A percentile compares a stretch with the other conserved stretches of the same genome.
phyloP scores from a whole-genome alignment of 495 filamentous ascomycete genomes.

The Clohesyomyces aquaticus region DNA sequence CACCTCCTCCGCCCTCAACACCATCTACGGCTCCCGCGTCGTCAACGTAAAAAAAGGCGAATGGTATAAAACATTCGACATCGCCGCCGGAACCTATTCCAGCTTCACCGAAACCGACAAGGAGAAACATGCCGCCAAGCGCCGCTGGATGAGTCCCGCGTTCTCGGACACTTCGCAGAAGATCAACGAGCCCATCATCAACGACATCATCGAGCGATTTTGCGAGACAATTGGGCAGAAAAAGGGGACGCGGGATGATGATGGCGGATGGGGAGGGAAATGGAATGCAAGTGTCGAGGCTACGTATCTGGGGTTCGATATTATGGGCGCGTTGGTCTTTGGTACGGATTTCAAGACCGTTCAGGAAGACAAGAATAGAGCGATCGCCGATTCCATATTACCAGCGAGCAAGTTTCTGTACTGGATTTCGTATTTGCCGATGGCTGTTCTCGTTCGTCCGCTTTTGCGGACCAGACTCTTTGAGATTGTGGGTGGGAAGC shows the following conservation, averaged over 20 bases:
- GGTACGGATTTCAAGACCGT: constrained; percentile 42
- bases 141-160: constrained; percentile 34
- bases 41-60: constrained; percentile 43
- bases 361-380: constrained; percentile 30
- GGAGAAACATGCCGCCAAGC: constrained; percentile 29
- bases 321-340: constrained; percentile 45
- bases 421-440: constrained; percentile 42
- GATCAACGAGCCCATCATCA: constrained; percentile 37
- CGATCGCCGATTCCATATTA: constrained; percentile 54
- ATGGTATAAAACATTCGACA: constrained; percentile 43
- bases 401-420: constrained; percentile 43
- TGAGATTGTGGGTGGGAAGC: constrained; percentile 35
- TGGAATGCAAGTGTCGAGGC: constrained; percentile 35
- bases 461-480: constrained; percentile 38
- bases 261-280: constrained; percentile 26
- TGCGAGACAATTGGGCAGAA: constrained; percentile 39
- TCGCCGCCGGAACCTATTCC: constrained; percentile 36
- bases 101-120: constrained; percentile 37
- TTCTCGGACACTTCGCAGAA: constrained; percentile 38
- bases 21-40: constrained; percentile 49
- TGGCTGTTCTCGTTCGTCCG: constrained; percentile 34
- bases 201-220: constrained; percentile 28
- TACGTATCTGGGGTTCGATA: constrained; percentile 46
- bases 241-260: neutral
- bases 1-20: constrained; percentile 36